These are phyloP conservation scores for Plectosphaerella cucumerina DNA, from an alignment of 2,329 filamentous ascomycete species.

Conservation along the genomic window DNA sequence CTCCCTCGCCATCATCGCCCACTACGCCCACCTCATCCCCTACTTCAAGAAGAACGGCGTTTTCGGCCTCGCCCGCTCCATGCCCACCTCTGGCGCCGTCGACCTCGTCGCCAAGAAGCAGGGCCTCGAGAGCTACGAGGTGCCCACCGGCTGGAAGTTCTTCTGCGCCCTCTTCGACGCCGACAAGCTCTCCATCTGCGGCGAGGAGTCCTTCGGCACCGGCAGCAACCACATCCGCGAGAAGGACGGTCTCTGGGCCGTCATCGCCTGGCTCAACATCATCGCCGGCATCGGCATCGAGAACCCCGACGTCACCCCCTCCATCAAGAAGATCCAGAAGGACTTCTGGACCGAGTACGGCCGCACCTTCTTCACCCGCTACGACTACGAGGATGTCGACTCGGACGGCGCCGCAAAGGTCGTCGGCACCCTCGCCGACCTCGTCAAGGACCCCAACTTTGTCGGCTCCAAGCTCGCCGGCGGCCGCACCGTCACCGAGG, in stretches of 20 bases:
- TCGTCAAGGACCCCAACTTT: slow-evolving; percentile 71
- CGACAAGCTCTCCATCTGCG: slow-evolving; percentile 95
- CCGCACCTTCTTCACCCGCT: slow-evolving; percentile 97
- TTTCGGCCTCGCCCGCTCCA: slow-evolving; percentile 90
- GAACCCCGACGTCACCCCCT: slow-evolving; percentile 74
- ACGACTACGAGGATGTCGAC: slow-evolving; percentile 96
- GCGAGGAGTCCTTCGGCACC: slow-evolving; percentile 96
- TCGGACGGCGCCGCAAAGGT: slow-evolving; percentile 88
- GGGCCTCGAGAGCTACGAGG: slow-evolving; percentile 87
- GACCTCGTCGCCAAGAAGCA: slow-evolving; percentile 96
- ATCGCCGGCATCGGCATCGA: slow-evolving; percentile 83
- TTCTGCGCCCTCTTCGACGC: slow-evolving; percentile 95
- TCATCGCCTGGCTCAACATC: slow-evolving; percentile 98
- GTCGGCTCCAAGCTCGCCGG: slow-evolving; percentile 70
- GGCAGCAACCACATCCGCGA: slow-evolving; percentile 98
- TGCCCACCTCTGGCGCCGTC: slow-evolving; percentile 94
- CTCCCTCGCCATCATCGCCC: slow-evolving; percentile 95
- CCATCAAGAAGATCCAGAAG: slow-evolving; percentile 88
- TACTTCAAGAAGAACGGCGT: slow-evolving; percentile 99
- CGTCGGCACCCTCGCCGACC: slow-evolving; percentile 71
- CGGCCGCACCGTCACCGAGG: slow-evolving; percentile 79
- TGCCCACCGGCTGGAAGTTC: slow-evolving; percentile 99
- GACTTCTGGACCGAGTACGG: slow-evolving; percentile 97
- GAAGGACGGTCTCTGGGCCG: slow-evolving; percentile 97
- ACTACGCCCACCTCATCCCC: slow-evolving; percentile 92